A percentile compares a stretch with the other conserved stretches of the same genome.
Evolutionary conservation across 2,329 filamentous ascomycete species (phyloP).

Genomic region (Exserohilum rostratum): DNA sequence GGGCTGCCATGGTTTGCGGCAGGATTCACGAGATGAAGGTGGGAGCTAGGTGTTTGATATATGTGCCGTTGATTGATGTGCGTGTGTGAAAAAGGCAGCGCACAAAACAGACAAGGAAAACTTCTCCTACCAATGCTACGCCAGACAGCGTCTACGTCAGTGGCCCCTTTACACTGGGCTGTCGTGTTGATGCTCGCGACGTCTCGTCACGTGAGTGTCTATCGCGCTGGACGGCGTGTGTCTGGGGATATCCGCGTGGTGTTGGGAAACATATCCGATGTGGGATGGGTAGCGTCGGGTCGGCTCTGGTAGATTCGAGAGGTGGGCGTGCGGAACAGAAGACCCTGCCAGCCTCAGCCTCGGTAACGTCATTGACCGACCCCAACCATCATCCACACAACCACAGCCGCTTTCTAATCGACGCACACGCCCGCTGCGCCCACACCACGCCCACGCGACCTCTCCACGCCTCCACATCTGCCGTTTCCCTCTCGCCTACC

Average conservation of each 20-base stretch:
- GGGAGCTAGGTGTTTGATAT: background rate
- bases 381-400: slow-evolving; percentile 16
- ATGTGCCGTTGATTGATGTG: too few relatives aligned
- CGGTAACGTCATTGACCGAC: slow-evolving; percentile 16
- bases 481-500: background rate
- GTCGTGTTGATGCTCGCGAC: background rate
- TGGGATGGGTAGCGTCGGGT: slow-evolving; percentile 15
- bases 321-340: slow-evolving; percentile 10
- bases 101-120: background rate
- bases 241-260: background rate
- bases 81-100: background rate
- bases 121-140: background rate
- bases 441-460: slow-evolving; percentile 2
- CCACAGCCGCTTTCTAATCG: slow-evolving; percentile 14
- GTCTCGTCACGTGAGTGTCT: background rate
- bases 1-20: background rate
- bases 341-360: slow-evolving; percentile 16
- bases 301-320: slow-evolving; percentile 2
- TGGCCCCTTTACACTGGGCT: background rate
- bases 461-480: background rate
- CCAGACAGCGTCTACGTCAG: slow-evolving; percentile 1
- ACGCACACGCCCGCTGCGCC: background rate
- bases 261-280: slow-evolving; percentile 10
- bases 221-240: background rate
- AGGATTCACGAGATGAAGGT: background rate